Evolutionary conservation across 768 basidiomycete species (phyloP), one percentile per base, ranked within the genome.

Genomic region (Lyophyllum semitale): DNA sequence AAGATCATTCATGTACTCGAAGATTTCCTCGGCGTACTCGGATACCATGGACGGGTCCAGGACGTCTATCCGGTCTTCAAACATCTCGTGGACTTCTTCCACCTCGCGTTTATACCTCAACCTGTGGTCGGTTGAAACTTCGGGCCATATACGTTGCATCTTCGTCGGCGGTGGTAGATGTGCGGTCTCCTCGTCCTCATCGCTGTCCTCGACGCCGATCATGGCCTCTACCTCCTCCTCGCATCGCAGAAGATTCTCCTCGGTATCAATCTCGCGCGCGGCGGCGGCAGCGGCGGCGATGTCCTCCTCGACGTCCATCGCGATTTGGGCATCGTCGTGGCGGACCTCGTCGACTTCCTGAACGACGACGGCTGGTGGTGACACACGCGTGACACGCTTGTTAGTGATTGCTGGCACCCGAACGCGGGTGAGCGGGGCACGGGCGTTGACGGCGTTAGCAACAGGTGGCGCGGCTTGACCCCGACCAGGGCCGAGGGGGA

Each of bases 1-100:
- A 42, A 98, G 84, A 50, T 92, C 85, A 58, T 77, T 77, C 97
- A 99, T 99, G 72, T 98, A 98, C 59, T 85, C 80, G 67, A 98
- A 98, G 69, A 99, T 98, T 54, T 99, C 96, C 13, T 98, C 94
- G n/a, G 94, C 82, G 67, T 99, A 99, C 71, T 99, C 97, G 17
- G 95, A 93, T 38, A 97, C 96, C 95, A 99, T 96, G 1, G 92
- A 91, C 40, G 90, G 89, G 71, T 97, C 94, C 56, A 80, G 82
- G 66, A 84, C 77, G 70, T 86, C 80, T 33, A 83, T 75, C 48
- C 92, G 90, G 38, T 96, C 89, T 38, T 77, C 73, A 54, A 80
- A 84, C 53, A 87, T 87, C 35, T 88, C 82, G 50, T 85, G 84
- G 55, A 99, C 76, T 25, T 80, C 77, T 18, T 85, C 76, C 26